These are phyloP conservation scores for Talaromyces sp. DNA, from an alignment of 2,329 filamentous ascomycete species.

Conservation along the genomic window DNA sequence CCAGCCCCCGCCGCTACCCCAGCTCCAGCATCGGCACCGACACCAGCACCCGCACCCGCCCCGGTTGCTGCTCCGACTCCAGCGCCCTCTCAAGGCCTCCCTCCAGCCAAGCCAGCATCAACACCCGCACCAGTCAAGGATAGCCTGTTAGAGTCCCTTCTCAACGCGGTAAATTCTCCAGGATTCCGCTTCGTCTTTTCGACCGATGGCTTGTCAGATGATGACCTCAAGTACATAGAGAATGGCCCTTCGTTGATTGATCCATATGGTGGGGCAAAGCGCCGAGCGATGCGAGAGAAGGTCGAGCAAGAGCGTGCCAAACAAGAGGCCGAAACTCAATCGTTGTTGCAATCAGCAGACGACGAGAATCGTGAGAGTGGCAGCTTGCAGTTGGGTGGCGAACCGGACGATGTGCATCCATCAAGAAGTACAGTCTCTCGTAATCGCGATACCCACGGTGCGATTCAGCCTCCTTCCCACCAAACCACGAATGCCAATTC, in stretches of 20 bases:
- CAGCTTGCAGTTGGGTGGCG: constrained; percentile 85
- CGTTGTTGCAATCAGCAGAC: constrained; percentile 58
- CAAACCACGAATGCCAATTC: constrained; percentile 52
- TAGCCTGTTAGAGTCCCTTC: constrained; percentile 40
- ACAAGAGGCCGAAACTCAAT: constrained; percentile 56
- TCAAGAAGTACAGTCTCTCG: constrained; percentile 45
- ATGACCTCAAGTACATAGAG: constrained; percentile 53
- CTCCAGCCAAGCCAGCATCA: constrained; percentile 23
- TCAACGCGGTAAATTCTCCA: constrained; percentile 49
- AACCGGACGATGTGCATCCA: constrained; percentile 76
- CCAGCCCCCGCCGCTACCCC: constrained; percentile 22
- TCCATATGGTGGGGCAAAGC: constrained; percentile 74
- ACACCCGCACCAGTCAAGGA: constrained; percentile 27
- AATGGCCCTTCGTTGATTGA: constrained; percentile 79
- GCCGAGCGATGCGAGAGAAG: constrained; percentile 72
- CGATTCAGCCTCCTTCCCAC: constrained; percentile 75
- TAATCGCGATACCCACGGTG: constrained; percentile 59
- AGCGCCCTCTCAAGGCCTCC: constrained; percentile 25
- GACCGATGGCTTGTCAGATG: constrained; percentile 43
- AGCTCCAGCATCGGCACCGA: constrained; percentile 18
- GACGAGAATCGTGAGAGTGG: constrained; percentile 79
- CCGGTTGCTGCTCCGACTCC: constrained; percentile 24
- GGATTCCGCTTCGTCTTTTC: constrained; percentile 58
- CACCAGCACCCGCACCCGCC: constrained; percentile 23
- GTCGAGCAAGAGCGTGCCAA: constrained; percentile 60